Conservation (phyloP, 345 rosid species). For the Firmiana major region DNA sequence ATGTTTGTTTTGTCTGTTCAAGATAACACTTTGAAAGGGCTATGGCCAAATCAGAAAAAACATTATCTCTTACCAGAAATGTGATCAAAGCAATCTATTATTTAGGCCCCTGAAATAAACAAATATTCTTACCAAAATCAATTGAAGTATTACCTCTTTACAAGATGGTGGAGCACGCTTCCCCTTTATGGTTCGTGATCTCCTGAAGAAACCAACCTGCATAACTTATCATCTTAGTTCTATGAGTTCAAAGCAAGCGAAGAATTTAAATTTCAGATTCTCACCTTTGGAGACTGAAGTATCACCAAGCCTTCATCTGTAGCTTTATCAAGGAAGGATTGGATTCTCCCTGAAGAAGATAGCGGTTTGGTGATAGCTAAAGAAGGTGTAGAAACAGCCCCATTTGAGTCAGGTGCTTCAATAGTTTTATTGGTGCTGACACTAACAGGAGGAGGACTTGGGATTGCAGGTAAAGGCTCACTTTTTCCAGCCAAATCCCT, state of each 20-base stretch:
- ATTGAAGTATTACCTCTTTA: conserved; percentile 56
- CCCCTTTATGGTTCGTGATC: conserved; percentile 77
- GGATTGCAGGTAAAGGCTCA: conserved; percentile 33
- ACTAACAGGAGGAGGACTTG: conserved; percentile 30
- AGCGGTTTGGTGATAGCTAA: conserved; percentile 49
- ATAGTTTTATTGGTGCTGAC: conserved; percentile 22
- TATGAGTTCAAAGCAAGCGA: conserved; percentile 11
- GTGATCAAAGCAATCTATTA: neutral
- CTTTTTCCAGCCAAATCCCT: conserved; percentile 44
- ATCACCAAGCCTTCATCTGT: conserved; percentile 70
- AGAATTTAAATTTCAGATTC: conserved; percentile 8
- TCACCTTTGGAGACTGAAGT: conserved; percentile 77
- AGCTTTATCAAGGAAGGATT: conserved; percentile 53
- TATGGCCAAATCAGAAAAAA: neutral
- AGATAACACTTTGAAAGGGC: too few species aligned
- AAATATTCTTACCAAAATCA: neutral
- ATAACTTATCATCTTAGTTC: conserved; percentile 19
- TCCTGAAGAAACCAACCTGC: conserved; percentile 83
- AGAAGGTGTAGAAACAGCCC: conserved; percentile 52
- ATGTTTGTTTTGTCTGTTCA: neutral
- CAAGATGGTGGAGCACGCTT: conserved; percentile 75
- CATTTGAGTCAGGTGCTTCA: conserved; percentile 35
- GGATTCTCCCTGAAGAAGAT: conserved; percentile 33
- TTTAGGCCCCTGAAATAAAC: neutral
- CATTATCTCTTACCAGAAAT: too few species aligned